phyloP scores from a whole-genome alignment of 176 grass and related monocot species.

The Typha latifolia region DNA sequence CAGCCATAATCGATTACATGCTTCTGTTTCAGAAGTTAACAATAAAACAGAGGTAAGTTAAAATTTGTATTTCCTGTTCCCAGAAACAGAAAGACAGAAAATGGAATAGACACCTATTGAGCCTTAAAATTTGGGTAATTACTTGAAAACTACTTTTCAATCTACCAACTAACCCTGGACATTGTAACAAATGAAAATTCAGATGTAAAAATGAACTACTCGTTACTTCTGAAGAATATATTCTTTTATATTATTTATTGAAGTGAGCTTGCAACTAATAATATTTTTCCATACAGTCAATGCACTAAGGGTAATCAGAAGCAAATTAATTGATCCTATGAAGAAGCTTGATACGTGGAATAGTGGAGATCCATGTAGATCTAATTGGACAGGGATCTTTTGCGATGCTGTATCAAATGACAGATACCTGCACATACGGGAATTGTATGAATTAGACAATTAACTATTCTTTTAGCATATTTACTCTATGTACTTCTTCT shows the following conservation, averaged over 20 bases:
- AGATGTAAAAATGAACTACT: neutral
- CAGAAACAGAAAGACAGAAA: neutral
- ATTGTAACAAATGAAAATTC: neutral
- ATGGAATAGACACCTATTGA: neutral
- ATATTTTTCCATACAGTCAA: constrained; percentile 33
- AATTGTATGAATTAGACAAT: constrained; percentile 46
- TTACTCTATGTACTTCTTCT: constrained; percentile 3
- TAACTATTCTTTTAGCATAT: neutral
- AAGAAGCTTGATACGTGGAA: constrained; percentile 67
- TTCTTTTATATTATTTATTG: neutral
- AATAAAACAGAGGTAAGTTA: too few species aligned
- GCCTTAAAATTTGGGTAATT: neutral
- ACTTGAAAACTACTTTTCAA: neutral
- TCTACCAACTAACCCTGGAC: neutral
- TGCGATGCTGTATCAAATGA: constrained; percentile 34
- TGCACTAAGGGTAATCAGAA: constrained; percentile 49
- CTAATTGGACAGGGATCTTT: constrained; percentile 61
- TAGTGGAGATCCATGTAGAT: constrained; percentile 74
- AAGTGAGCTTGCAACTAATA: neutral
- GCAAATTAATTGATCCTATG: constrained; percentile 49
- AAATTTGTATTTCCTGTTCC: neutral
- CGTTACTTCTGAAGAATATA: constrained; percentile 4
- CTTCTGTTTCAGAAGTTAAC: neutral
- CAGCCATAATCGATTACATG: neutral
- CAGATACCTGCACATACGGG: constrained; percentile 49